Percentiles rank a stretch among this genome's conserved stretches.
phyloP scores from a whole-genome alignment of 2,329 filamentous ascomycete species.

The Trichoderma atroviride region DNA sequence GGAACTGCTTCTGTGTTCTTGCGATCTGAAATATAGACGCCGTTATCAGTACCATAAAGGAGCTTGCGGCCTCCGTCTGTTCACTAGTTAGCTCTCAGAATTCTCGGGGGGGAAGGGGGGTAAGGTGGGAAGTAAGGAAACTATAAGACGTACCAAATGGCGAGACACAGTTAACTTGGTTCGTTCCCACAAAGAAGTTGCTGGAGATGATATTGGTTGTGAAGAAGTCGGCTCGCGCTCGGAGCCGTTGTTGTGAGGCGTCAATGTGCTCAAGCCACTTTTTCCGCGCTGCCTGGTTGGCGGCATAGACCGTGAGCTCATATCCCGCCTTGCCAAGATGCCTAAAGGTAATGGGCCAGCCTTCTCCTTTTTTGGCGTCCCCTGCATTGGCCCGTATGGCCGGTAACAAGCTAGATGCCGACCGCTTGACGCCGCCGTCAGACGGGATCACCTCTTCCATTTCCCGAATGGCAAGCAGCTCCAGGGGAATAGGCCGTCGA shows the following conservation, averaged over 20 bases:
- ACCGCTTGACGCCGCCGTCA: conserved; percentile 77
- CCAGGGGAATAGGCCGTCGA: conserved; percentile 87
- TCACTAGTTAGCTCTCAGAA: neutral
- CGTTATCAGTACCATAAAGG: conserved; percentile 90
- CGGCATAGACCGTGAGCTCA: conserved; percentile 85
- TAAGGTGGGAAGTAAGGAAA: neutral
- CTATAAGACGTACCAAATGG: conserved; percentile 70
- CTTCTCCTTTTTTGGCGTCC: conserved; percentile 67
- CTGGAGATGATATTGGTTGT: conserved; percentile 66
- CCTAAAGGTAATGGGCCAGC: conserved; percentile 93
- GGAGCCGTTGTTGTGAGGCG: conserved; percentile 81
- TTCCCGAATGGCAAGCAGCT: conserved; percentile 88
- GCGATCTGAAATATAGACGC: conserved; percentile 89
- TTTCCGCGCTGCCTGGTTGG: conserved; percentile 80
- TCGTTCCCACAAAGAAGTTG: conserved; percentile 64
- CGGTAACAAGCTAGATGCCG: conserved; percentile 80
- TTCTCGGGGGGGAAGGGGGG: neutral
- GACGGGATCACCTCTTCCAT: conserved; percentile 95
- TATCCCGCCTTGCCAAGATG: conserved; percentile 96
- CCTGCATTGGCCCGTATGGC: conserved; percentile 51
- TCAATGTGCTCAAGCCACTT: conserved; percentile 99
- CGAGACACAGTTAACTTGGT: conserved; percentile 91
- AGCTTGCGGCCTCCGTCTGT: conserved; percentile 91
- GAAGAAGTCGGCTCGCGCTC: conserved; percentile 89
- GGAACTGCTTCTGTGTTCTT: conserved; percentile 83